A percentile compares a stretch with the other conserved stretches of the same genome.
Evolutionary conservation across 257 asterid genomes (phyloP).

Genomic region (Nicotiana paniculata): DNA sequence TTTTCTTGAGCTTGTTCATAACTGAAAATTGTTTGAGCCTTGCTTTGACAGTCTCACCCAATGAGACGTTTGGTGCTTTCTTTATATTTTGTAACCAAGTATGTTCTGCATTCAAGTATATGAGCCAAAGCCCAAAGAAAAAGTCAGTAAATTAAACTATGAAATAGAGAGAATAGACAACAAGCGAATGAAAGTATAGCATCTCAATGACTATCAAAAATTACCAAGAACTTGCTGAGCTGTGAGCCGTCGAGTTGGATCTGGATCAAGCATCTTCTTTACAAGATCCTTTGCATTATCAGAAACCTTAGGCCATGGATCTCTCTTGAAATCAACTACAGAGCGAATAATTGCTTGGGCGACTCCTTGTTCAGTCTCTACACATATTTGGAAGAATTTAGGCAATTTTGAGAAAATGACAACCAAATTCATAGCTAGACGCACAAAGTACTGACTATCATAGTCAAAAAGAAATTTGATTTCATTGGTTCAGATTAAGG

Average conservation of each 20-base stretch:
- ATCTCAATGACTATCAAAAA: slow-evolving; percentile 1
- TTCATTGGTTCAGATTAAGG: not conserved
- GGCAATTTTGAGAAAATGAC: slow-evolving; percentile 6
- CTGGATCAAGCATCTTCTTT: slow-evolving; percentile 73
- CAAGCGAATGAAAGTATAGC: not conserved
- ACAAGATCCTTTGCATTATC: slow-evolving; percentile 61
- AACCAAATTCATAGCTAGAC: not conserved
- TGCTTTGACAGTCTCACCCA: slow-evolving; percentile 74
- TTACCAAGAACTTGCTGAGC: slow-evolving; percentile 75
- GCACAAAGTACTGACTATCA: not conserved
- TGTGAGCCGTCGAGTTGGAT: slow-evolving; percentile 49
- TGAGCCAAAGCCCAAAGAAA: not conserved
- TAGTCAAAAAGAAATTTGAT: not conserved
- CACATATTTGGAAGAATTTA: slow-evolving; percentile 2
- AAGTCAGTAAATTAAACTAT: not conserved
- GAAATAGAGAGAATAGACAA: not conserved
- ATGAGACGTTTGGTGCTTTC: slow-evolving; percentile 65
- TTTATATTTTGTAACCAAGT: slow-evolving; percentile 62
- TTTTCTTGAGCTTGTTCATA: slow-evolving; percentile 72
- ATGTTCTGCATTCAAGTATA: slow-evolving; percentile 40
- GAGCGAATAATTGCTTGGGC: slow-evolving; percentile 70
- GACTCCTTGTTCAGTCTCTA: slow-evolving; percentile 74
- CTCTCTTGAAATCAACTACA: slow-evolving; percentile 59
- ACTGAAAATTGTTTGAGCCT: slow-evolving; percentile 70
- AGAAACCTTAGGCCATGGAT: slow-evolving; percentile 69